Conservation (phyloP, 345 rosid genomes). For the Gossypium stocksii region DNA sequence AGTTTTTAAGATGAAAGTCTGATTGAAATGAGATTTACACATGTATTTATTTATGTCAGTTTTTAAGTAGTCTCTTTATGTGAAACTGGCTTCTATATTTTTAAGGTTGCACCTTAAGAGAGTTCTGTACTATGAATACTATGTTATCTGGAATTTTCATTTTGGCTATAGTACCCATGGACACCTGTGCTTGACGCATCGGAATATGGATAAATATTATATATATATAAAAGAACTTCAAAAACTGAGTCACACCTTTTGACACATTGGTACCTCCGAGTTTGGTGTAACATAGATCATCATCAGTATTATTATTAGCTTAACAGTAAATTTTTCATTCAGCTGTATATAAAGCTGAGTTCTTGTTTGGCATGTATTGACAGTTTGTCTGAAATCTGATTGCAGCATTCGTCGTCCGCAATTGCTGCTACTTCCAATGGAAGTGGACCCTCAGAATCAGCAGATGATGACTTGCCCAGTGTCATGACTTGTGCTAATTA, state of each 20-base stretch:
- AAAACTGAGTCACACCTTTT: not conserved
- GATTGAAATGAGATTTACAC: not conserved
- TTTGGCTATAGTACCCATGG: not conserved
- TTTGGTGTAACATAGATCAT: not conserved
- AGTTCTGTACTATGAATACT: not conserved
- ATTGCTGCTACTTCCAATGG: slow-evolving; percentile 62
- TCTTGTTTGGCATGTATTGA: not conserved
- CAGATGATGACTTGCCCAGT: slow-evolving; percentile 94
- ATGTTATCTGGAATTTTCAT: too few relatives aligned
- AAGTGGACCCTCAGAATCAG: slow-evolving; percentile 64
- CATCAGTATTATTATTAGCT: not conserved
- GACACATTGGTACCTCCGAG: not conserved
- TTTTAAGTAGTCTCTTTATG: not conserved
- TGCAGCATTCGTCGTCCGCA: slow-evolving; percentile 85
- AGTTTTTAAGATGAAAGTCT: not conserved
- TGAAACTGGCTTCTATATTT: not conserved
- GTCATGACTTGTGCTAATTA: slow-evolving; percentile 99
- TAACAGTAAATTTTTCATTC: not conserved
- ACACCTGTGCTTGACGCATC: not conserved
- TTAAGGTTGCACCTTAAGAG: not conserved
- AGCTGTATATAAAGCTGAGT: not conserved
- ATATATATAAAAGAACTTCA: not conserved
- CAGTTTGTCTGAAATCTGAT: not conserved
- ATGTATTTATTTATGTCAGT: not conserved
- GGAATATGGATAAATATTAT: not conserved